These are phyloP conservation scores for Hibiscus syriacus DNA, from an alignment of 345 rosid genomes.

Conservation along the genomic window DNA sequence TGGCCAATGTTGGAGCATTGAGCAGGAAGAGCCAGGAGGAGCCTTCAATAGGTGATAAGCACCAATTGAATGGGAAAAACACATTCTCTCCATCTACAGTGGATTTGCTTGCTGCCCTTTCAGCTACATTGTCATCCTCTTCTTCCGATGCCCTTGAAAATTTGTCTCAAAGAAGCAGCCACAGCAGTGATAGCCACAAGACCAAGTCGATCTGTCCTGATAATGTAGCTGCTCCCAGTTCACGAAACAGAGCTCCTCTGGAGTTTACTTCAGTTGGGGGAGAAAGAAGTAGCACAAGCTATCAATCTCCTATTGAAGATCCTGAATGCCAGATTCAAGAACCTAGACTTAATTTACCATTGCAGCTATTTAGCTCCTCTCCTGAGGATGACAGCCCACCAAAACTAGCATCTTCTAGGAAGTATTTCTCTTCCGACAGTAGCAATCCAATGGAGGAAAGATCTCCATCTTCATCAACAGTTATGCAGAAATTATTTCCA, in stretches of 20 bases:
- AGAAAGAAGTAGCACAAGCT: constrained; percentile 65
- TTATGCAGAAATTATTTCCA: constrained; percentile 67
- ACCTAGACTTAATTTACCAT: constrained; percentile 47
- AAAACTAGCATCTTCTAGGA: constrained; percentile 54
- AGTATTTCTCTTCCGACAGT: constrained; percentile 86
- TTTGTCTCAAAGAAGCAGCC: constrained; percentile 53
- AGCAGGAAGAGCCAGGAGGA: constrained; percentile 39
- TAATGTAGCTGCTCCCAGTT: constrained; percentile 24
- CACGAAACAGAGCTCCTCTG: constrained; percentile 33
- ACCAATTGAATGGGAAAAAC: constrained; percentile 32
- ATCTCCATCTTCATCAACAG: constrained; percentile 75
- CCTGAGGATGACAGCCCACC: constrained; percentile 67
- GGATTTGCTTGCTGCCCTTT: constrained; percentile 73
- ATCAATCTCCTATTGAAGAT: constrained; percentile 65
- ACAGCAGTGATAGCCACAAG: constrained; percentile 54
- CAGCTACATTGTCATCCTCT: constrained; percentile 53
- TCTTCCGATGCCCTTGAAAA: constrained; percentile 51
- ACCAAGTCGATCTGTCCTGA: constrained; percentile 41
- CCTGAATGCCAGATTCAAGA: constrained; percentile 61
- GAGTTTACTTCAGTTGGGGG: constrained; percentile 44
- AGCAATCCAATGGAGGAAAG: constrained; percentile 69
- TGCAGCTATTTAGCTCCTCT: constrained; percentile 75
- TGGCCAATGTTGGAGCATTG: constrained; percentile 41
- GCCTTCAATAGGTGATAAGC: constrained; percentile 28
- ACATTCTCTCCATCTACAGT: constrained; percentile 52